phyloP scores from a whole-genome alignment of 768 basidiomycete species.

The Suillus paluster region DNA sequence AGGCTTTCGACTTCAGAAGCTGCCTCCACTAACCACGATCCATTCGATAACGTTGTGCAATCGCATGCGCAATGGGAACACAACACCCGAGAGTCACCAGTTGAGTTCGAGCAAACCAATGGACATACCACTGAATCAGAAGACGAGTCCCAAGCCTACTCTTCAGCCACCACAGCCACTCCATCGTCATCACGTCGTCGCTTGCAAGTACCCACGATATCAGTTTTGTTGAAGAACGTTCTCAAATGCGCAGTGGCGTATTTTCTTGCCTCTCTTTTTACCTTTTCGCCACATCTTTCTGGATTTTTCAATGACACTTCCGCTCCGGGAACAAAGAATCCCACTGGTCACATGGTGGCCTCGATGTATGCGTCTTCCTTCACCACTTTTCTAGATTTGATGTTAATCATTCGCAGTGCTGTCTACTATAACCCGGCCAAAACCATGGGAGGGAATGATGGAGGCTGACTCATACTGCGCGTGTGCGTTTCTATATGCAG shows the following conservation, averaged over 20 bases:
- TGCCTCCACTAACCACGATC: background rate
- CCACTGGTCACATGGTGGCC: slow-evolving; percentile 90
- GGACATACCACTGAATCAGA: slow-evolving; percentile 3
- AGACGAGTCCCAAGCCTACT: slow-evolving; percentile 17
- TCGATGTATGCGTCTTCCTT: slow-evolving; percentile 69
- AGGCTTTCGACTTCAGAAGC: slow-evolving; percentile 13
- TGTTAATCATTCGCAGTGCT: slow-evolving; percentile 45
- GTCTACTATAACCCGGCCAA: slow-evolving; percentile 96
- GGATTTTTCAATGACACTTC: slow-evolving; percentile 66
- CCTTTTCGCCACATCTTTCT: slow-evolving; percentile 80
- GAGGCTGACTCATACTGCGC: slow-evolving; percentile 87
- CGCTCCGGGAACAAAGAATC: slow-evolving; percentile 51
- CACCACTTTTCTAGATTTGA: background rate
- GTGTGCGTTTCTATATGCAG: slow-evolving; percentile 69
- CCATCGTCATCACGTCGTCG: slow-evolving; percentile 15
- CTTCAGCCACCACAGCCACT: slow-evolving; percentile 13
- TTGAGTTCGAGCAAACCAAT: background rate
- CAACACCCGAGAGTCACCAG: background rate
- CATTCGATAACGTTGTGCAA: background rate
- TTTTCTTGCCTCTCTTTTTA: slow-evolving; percentile 89
- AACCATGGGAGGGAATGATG: slow-evolving; percentile 89
- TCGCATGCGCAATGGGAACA: background rate
- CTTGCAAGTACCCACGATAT: slow-evolving; percentile 40
- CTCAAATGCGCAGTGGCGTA: slow-evolving; percentile 94
- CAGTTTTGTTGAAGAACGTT: slow-evolving; percentile 68